Percentiles rank a stretch among this genome's conserved stretches.
Conservation (phyloP, 441 rosid species). For the Biscutella auriculata region DNA sequence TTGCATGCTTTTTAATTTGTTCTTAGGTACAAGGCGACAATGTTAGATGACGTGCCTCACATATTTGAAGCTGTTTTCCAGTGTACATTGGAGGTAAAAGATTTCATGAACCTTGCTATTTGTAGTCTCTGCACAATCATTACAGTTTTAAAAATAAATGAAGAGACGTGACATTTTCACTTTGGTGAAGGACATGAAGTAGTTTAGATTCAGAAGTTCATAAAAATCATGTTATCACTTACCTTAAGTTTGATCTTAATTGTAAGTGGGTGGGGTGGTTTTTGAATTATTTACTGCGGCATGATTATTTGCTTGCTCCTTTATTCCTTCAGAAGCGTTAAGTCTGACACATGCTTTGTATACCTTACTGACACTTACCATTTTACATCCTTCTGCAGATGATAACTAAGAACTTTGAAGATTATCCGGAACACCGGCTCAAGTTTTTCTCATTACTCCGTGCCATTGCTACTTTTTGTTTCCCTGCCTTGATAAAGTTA, state of each 20-base stretch:
- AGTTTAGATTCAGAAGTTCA: background rate
- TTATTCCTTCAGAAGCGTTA: background rate
- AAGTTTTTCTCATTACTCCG: slow-evolving; percentile 98
- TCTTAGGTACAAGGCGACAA: slow-evolving; percentile 77
- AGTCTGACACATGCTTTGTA: background rate
- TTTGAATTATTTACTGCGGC: background rate
- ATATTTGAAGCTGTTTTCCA: slow-evolving; percentile 99
- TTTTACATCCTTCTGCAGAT: slow-evolving; percentile 45
- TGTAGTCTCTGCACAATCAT: background rate
- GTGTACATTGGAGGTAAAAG: slow-evolving; percentile 88
- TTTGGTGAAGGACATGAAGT: background rate
- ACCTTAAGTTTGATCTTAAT: background rate
- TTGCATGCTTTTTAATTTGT: background rate
- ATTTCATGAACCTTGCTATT: background rate
- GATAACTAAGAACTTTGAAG: slow-evolving; percentile 98
- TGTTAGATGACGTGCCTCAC: slow-evolving; percentile 96
- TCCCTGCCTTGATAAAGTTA: slow-evolving; percentile 79
- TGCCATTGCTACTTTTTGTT: slow-evolving; percentile 93
- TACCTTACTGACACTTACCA: background rate
- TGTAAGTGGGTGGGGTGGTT: background rate
- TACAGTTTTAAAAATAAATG: too few species aligned
- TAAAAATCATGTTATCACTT: background rate
- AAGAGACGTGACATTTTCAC: too few species aligned
- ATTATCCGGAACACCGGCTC: slow-evolving; percentile 96
- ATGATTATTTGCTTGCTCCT: background rate